Evolutionary conservation across 148 eudicot genomes (phyloP).

Genomic region (Silene uniflora): DNA sequence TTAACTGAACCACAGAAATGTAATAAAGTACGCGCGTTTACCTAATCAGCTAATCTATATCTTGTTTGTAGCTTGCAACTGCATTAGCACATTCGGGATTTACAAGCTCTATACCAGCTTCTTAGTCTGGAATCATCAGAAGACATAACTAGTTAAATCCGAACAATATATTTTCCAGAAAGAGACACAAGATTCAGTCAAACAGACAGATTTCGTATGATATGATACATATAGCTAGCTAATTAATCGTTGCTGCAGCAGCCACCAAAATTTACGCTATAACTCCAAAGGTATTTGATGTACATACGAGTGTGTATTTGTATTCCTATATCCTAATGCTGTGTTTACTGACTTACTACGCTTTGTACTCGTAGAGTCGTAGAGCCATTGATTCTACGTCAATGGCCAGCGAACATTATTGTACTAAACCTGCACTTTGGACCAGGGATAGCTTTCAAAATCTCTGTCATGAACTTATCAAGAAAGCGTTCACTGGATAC

Average conservation of each 20-base stretch:
- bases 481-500: neutral
- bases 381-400: conserved; percentile 13
- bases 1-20: neutral
- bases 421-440: conserved; percentile 4
- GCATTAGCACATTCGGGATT: conserved; percentile 27
- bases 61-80: conserved; percentile 48
- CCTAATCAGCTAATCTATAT: conserved; percentile 6
- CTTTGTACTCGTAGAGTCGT: conserved; percentile 7
- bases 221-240: conserved; percentile 15
- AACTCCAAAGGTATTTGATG: conserved; percentile 16
- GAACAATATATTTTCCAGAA: neutral
- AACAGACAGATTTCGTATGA: conserved; percentile 23
- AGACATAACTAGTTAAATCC: conserved; percentile 1
- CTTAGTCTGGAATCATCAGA: conserved; percentile 16
- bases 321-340: neutral
- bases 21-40: conserved; percentile 1
- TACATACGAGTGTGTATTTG: conserved; percentile 14
- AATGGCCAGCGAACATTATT: conserved; percentile 7
- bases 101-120: conserved; percentile 10
- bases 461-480: neutral
- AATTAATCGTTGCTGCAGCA: conserved; percentile 18
- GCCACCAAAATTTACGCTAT: conserved; percentile 12
- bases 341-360: conserved; percentile 16
- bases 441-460: neutral
- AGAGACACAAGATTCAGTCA: conserved; percentile 10